Base-by-base conservation (phyloP, 176 grass and related monocot genomes). In the Zoysia japonica region DNA sequence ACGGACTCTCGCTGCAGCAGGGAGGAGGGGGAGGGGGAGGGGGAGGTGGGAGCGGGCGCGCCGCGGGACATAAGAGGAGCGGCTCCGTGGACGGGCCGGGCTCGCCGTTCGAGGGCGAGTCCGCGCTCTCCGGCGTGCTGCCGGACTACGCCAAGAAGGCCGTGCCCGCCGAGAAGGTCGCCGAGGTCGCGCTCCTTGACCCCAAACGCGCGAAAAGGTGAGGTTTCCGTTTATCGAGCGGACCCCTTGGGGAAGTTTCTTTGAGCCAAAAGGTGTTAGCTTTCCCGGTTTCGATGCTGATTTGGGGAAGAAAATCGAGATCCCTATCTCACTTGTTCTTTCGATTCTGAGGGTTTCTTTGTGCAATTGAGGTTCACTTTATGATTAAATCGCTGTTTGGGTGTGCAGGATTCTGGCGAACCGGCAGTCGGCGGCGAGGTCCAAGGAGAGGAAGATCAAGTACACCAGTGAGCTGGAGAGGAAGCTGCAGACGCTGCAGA, bases 401-500 rank as follows among this genome's bases (percentile, higher is more conserved):
- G 4, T 82, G n/a, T 72, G 51, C 53, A 99, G 96, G 96, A 96
- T 99, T 68, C 92, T 99, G 64, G 95, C 95, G 9, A 98, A 98
- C 83, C 76, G 96, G 66, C 90, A 88, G 76, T 99, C 92, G 11
- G 96, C 96, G 15, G 96, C 92, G 41, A 87, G 92, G 72, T 96
- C 96, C 40, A 99, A 99, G 84, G 96, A 99, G 72, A 91, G 92
- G 92, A 99, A 99, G 84, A 86, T 93, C 69, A 91, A 86, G 76
- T 95, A 99, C 84, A 93, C 92, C 8, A 14, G 81, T 47, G 96
- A 99, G 89, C 88, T 99, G 53, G 96, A 99, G 81, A 88, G 84
- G 90, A 99, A 96, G 88, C 88, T 99, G 62, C 96, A 96, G 76
- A 99, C 96, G 12, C 96, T 99, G 86, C 96, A 99, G 86, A 91